Percentiles rank a stretch among this genome's conserved stretches.
phyloP scores from a whole-genome alignment of 2,329 filamentous ascomycete species.

The Pyricularia grisea region DNA sequence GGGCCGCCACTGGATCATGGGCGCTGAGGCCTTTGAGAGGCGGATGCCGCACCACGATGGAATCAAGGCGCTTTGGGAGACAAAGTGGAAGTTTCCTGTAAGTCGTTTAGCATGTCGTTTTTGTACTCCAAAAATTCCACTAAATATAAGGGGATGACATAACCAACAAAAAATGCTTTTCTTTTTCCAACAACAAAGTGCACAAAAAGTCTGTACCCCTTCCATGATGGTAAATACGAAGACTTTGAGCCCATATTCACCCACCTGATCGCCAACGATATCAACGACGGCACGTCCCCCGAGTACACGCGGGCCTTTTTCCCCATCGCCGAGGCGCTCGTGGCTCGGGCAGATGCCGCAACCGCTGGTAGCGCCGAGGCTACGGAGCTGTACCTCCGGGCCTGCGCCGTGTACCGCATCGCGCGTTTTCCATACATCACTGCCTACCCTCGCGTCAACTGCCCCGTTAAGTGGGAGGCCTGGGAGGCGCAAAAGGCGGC shows the following conservation, averaged over 20 bases:
- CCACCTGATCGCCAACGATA: slow-evolving; percentile 48
- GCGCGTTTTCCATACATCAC: slow-evolving; percentile 56
- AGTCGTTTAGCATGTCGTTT: slow-evolving; percentile 13
- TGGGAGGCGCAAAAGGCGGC: slow-evolving; percentile 57
- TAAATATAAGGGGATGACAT: background rate
- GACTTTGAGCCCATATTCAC: slow-evolving; percentile 64
- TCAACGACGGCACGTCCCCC: slow-evolving; percentile 57
- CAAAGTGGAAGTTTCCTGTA: slow-evolving; percentile 64
- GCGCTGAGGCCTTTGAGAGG: slow-evolving; percentile 28
- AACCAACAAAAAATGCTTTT: background rate
- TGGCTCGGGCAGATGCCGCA: slow-evolving; percentile 35
- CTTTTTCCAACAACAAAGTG: slow-evolving; percentile 24
- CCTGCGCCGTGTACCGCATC: slow-evolving; percentile 65
- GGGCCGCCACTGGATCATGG: slow-evolving; percentile 31
- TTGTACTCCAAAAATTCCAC: background rate
- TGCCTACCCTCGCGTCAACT: slow-evolving; percentile 25
- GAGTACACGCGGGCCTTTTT: slow-evolving; percentile 57
- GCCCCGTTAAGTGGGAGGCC: slow-evolving; percentile 45
- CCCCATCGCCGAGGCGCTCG: slow-evolving; percentile 48
- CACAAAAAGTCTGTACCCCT: slow-evolving; percentile 57
- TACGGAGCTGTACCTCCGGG: slow-evolving; percentile 56
- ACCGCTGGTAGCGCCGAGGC: slow-evolving; percentile 40
- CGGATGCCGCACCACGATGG: slow-evolving; percentile 48
- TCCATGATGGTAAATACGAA: slow-evolving; percentile 59
- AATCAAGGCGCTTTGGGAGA: slow-evolving; percentile 60